These are phyloP conservation scores for Angomonas ambiguus DNA, from an alignment of 208 protist genomes.

Conservation along the genomic window DNA sequence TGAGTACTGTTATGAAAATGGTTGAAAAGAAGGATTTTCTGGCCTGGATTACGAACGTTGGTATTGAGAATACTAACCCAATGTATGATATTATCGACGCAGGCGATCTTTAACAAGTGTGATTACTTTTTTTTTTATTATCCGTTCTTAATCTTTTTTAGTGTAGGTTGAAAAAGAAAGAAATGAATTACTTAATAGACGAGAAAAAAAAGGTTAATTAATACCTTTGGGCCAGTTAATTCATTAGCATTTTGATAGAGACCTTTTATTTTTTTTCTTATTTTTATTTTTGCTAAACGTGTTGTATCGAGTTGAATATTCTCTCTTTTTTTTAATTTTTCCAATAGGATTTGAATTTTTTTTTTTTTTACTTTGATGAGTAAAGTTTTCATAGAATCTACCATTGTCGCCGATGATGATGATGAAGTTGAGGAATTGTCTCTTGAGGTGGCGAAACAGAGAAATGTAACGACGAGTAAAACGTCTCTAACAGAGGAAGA, in stretches of 20 bases:
- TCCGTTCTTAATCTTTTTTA: neutral
- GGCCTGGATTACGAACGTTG: slow-evolving; percentile 81
- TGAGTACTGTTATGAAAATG: slow-evolving; percentile 36
- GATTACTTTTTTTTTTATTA: slow-evolving; percentile 8
- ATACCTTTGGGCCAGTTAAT: slow-evolving; percentile 2
- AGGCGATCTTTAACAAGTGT: slow-evolving; percentile 49
- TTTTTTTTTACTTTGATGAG: neutral
- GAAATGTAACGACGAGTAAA: neutral
- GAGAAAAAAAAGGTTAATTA: neutral
- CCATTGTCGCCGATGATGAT: slow-evolving; percentile 18
- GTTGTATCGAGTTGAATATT: no score
- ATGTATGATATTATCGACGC: slow-evolving; percentile 84
- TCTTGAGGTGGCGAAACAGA: neutral
- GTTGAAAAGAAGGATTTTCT: slow-evolving; percentile 53
- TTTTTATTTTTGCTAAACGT: no score
- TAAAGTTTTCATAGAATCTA: neutral
- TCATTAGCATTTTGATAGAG: slow-evolving; percentile 10
- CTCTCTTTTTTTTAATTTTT: neutral
- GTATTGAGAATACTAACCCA: slow-evolving; percentile 90
- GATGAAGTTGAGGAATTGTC: slow-evolving; percentile 38
- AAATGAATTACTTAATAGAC: no score
- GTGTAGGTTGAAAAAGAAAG: no score
- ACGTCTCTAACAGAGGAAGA: slow-evolving; percentile 20
- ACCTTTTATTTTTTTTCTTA: slow-evolving; percentile 13
- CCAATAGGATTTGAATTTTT: neutral